Percentiles rank a stretch among this genome's conserved stretches.
These are phyloP conservation scores for Pestalotiopsis sp. DNA, from an alignment of 2,329 filamentous ascomycete genomes.

Conservation along the genomic window DNA sequence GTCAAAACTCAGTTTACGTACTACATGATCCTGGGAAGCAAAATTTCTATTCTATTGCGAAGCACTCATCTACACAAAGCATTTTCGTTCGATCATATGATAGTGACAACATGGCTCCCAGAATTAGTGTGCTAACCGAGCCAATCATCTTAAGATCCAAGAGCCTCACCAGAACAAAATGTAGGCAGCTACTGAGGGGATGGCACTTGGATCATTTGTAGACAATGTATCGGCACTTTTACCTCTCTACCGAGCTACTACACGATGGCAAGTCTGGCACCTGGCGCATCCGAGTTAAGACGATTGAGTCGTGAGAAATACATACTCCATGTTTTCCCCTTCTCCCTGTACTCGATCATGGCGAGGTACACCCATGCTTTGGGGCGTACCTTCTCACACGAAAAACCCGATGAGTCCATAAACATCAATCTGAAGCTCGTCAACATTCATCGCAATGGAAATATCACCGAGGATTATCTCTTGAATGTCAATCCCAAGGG, in stretches of 20 bases:
- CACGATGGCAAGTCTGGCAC: background rate
- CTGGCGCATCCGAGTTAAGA: background rate
- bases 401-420: background rate
- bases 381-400: background rate
- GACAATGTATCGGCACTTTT: background rate
- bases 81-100: background rate
- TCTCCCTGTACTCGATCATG: constrained; percentile 15
- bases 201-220: background rate
- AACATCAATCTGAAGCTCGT: background rate
- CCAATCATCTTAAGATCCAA: background rate
- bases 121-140: background rate
- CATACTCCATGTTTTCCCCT: constrained; percentile 10
- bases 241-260: background rate
- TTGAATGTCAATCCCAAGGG: constrained; percentile 10
- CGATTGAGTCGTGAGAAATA: background rate
- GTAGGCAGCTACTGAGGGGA: background rate
- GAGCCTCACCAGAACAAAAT: background rate
- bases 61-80: background rate
- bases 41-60: no score
- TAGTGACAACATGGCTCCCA: background rate
- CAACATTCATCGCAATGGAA: constrained; percentile 8
- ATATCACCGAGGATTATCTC: constrained; percentile 9
- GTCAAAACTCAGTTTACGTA: no score
- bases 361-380: background rate
- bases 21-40: no score